Evolutionary conservation across 352 stramenopile genomes (phyloP).

Genomic region (Phytophthora idaei): DNA sequence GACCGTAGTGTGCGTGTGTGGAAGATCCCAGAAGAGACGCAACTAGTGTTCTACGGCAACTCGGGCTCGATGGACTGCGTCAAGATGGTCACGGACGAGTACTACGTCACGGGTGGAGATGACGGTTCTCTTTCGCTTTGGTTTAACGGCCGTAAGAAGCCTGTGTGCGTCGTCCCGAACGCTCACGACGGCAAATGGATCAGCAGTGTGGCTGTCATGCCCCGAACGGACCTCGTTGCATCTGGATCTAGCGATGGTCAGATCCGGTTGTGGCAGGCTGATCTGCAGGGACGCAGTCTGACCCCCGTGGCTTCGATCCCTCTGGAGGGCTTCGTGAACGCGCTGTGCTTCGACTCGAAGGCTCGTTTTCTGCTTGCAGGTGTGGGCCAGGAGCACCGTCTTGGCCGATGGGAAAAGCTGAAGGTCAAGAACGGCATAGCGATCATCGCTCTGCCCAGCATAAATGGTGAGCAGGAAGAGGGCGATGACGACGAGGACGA

Average conservation of each 20-base stretch:
- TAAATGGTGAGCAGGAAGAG: slow-evolving; percentile 45
- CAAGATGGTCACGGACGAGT: slow-evolving; percentile 92
- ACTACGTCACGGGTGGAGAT: slow-evolving; percentile 93
- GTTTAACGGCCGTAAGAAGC: slow-evolving; percentile 95
- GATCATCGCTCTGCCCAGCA: slow-evolving; percentile 83
- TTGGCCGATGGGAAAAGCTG: slow-evolving; percentile 91
- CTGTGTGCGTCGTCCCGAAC: slow-evolving; percentile 75
- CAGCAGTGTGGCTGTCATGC: slow-evolving; percentile 87
- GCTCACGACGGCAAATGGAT: slow-evolving; percentile 94
- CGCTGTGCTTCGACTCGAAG: slow-evolving; percentile 73
- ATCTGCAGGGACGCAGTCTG: slow-evolving; percentile 73
- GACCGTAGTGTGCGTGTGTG: slow-evolving; percentile 94
- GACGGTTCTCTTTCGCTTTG: slow-evolving; percentile 92
- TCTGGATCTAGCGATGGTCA: slow-evolving; percentile 92
- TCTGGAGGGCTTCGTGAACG: slow-evolving; percentile 76
- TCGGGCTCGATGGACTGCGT: slow-evolving; percentile 92
- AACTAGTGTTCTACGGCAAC: slow-evolving; percentile 94
- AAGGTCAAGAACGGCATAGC: slow-evolving; percentile 91
- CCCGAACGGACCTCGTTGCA: slow-evolving; percentile 90
- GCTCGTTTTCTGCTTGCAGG: slow-evolving; percentile 91
- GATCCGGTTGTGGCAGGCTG: slow-evolving; percentile 92
- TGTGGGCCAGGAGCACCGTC: slow-evolving; percentile 92
- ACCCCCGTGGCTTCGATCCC: slow-evolving; percentile 74
- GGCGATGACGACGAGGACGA: slow-evolving; percentile 43
- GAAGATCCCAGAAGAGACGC: slow-evolving; percentile 96